These are phyloP conservation scores for Apiospora arundinis DNA, from an alignment of 2,329 filamentous ascomycete species.

Conservation along the genomic window DNA sequence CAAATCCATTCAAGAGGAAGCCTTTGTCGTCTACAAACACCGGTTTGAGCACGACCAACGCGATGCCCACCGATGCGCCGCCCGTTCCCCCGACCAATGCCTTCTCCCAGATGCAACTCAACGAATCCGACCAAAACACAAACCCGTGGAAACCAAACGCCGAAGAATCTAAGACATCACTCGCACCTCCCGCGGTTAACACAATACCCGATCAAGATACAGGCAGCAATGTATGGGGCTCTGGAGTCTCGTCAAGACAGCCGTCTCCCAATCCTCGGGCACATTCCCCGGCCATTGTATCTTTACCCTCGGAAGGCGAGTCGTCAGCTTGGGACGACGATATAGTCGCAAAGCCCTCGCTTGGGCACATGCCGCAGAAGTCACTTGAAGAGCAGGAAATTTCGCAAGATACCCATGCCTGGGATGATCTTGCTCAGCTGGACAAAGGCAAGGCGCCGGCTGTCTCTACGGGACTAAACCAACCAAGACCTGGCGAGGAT, in stretches of 20 bases:
- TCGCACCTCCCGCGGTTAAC: constrained; percentile 36
- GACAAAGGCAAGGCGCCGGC: constrained; percentile 51
- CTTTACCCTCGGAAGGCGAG: constrained; percentile 46
- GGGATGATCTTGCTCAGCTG: constrained; percentile 53
- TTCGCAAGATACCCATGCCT: constrained; percentile 52
- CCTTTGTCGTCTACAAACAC: constrained; percentile 31
- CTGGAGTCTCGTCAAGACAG: constrained; percentile 37
- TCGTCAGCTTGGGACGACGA: constrained; percentile 49
- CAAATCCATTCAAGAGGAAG: constrained; percentile 63
- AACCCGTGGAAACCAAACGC: constrained; percentile 54
- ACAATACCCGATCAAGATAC: constrained; percentile 39
- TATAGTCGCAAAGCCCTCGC: constrained; percentile 35
- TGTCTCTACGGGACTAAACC: constrained; percentile 25
- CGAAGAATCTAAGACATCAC: constrained; percentile 33
- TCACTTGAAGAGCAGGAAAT: constrained; percentile 41
- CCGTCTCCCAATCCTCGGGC: constrained; percentile 39
- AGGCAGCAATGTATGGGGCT: constrained; percentile 45
- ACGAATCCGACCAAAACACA: constrained; percentile 45
- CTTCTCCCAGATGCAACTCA: constrained; percentile 50
- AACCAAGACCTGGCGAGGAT: constrained; percentile 44
- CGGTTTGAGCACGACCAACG: constrained; percentile 27
- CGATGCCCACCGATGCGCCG: constrained; percentile 29
- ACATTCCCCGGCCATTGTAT: constrained; percentile 43
- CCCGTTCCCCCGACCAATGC: constrained; percentile 42
- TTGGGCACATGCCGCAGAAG: constrained; percentile 31